A percentile compares a stretch with the other conserved stretches of the same genome.
These are phyloP conservation scores for Claviceps arundinis DNA, from an alignment of 2,329 filamentous ascomycete genomes.

Conservation along the genomic window DNA sequence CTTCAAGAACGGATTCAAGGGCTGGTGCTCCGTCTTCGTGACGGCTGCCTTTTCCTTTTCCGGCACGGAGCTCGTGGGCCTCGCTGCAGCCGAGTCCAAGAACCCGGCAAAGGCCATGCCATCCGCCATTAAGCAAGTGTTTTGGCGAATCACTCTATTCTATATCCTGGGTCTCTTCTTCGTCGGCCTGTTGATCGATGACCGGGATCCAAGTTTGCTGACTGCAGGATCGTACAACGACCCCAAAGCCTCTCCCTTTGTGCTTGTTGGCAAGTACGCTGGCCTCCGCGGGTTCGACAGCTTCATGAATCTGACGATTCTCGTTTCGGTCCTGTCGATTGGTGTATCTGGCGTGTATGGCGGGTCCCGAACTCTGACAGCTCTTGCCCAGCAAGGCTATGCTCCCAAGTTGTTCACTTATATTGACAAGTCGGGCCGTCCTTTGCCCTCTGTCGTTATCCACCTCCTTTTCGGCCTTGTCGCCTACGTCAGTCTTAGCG, in stretches of 20 bases:
- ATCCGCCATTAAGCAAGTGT: conserved; percentile 69
- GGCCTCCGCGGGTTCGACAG: conserved; percentile 37
- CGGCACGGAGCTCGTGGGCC: conserved; percentile 52
- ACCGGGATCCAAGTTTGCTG: conserved; percentile 30
- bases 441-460: conserved; percentile 34
- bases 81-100: conserved; percentile 35
- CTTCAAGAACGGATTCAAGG: conserved; percentile 63
- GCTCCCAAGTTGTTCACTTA: conserved; percentile 44
- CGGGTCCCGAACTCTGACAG: conserved; percentile 44
- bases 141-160: conserved; percentile 44
- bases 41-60: conserved; percentile 62
- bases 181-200: conserved; percentile 35
- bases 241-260: conserved; percentile 36
- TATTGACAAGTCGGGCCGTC: conserved; percentile 44
- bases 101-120: conserved; percentile 65
- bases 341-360: conserved; percentile 47
- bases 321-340: conserved; percentile 45
- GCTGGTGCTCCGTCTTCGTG: conserved; percentile 58
- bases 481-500: conserved; percentile 25
- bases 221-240: conserved; percentile 26
- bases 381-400: conserved; percentile 44
- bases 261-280: conserved; percentile 42
- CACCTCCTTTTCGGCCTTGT: conserved; percentile 37
- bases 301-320: conserved; percentile 47
- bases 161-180: conserved; percentile 40